Evolutionary conservation across 2,329 filamentous ascomycete species (phyloP).

Genomic region (Colletotrichum cereale): DNA sequence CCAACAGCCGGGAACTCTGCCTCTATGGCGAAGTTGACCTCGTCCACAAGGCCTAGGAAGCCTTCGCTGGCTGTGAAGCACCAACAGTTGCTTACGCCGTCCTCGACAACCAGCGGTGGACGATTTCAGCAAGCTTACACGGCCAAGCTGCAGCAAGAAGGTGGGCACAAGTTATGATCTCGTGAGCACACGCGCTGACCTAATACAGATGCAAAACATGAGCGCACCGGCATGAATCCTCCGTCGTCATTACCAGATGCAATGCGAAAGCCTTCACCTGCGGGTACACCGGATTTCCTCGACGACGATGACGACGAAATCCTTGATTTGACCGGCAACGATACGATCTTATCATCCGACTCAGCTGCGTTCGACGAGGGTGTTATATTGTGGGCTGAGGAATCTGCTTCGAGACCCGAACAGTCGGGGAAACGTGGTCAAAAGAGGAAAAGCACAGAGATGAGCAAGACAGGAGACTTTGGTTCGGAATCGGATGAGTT

Average conservation of each 20-base stretch:
- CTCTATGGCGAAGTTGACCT: conserved; percentile 60
- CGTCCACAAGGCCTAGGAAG: conserved; percentile 59
- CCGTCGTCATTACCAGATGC: conserved; percentile 19
- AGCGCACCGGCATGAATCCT: background rate
- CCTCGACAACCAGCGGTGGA: conserved; percentile 46
- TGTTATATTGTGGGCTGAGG: conserved; percentile 58
- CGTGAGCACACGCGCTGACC: background rate
- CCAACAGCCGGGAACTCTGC: conserved; percentile 35
- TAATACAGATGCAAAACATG: conserved; percentile 24
- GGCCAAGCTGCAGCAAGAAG: conserved; percentile 40
- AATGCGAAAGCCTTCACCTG: conserved; percentile 19
- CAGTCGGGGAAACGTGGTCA: conserved; percentile 56
- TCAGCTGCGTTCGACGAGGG: conserved; percentile 53
- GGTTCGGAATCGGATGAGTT: conserved; percentile 60
- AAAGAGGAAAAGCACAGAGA: conserved; percentile 66
- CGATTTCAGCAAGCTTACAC: conserved; percentile 42
- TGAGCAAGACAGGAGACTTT: conserved; percentile 50
- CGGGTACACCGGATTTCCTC: conserved; percentile 27
- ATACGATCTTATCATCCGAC: conserved; percentile 50
- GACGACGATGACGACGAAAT: conserved; percentile 45
- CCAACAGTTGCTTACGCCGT: conserved; percentile 58
- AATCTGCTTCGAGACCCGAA: conserved; percentile 54
- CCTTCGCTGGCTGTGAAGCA: conserved; percentile 58
- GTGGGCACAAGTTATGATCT: conserved; percentile 5
- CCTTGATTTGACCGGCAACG: conserved; percentile 56